phyloP scores from a whole-genome alignment of 176 grass and related monocot species.

The Triticum dicoccoides region DNA sequence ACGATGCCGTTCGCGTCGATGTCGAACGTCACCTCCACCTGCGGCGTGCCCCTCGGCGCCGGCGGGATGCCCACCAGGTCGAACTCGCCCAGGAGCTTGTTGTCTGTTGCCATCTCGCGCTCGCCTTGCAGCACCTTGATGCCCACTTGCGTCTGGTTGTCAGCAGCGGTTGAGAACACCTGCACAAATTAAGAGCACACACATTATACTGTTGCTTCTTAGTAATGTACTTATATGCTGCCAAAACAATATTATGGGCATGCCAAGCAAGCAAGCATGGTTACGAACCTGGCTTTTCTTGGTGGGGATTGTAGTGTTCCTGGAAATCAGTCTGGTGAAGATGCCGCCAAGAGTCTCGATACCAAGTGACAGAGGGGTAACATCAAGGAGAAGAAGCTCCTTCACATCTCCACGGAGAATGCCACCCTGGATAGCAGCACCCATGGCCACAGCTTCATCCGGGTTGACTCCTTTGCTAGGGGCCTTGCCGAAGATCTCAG shows the following conservation, averaged over 20 bases:
- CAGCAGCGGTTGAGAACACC: slow-evolving; percentile 37
- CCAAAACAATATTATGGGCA: background rate
- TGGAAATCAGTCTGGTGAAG: slow-evolving; percentile 48
- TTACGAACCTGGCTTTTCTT: slow-evolving; percentile 43
- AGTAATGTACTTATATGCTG: background rate
- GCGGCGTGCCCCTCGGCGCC: slow-evolving; percentile 35
- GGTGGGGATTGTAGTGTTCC: slow-evolving; percentile 50
- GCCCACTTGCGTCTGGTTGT: slow-evolving; percentile 51
- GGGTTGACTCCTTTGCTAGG: slow-evolving; percentile 50
- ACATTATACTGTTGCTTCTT: no score
- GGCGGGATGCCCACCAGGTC: slow-evolving; percentile 45
- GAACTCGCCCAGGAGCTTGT: slow-evolving; percentile 51
- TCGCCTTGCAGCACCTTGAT: slow-evolving; percentile 45
- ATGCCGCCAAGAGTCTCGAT: slow-evolving; percentile 56
- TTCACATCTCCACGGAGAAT: slow-evolving; percentile 58
- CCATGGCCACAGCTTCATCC: slow-evolving; percentile 52
- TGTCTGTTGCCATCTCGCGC: slow-evolving; percentile 47
- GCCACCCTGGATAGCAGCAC: slow-evolving; percentile 46
- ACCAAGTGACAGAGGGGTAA: slow-evolving; percentile 51
- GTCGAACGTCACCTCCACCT: slow-evolving; percentile 53
- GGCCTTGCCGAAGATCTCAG: slow-evolving; percentile 45
- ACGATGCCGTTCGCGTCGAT: slow-evolving; percentile 52
- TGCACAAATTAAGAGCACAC: no score
- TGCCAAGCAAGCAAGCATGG: background rate
- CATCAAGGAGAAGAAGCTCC: slow-evolving; percentile 55